These are phyloP conservation scores for Linnemannia zychae DNA, from an alignment of 192 early-diverging fungal species.

Conservation along the genomic window DNA sequence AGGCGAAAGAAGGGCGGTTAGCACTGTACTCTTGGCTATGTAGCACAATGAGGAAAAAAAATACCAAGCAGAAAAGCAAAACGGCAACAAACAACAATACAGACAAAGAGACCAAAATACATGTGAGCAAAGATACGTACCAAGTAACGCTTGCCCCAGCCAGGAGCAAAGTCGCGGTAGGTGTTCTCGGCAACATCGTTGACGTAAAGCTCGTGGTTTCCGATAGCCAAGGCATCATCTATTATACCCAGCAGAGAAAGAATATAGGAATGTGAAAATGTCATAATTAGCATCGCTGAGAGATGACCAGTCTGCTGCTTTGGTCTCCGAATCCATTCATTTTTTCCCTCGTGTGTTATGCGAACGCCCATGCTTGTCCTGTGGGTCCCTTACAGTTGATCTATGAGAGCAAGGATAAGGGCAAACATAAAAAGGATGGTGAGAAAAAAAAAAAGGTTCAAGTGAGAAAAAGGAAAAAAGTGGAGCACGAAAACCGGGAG, in stretches of 20 bases:
- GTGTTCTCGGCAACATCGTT: constrained; percentile 39
- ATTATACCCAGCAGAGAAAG: background rate
- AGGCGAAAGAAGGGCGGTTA: background rate
- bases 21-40: background rate
- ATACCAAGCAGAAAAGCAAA: too few relatives aligned
- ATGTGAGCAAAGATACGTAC: background rate
- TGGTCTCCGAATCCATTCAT: background rate
- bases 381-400: constrained; percentile 24
- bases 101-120: background rate
- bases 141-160: constrained; percentile 50
- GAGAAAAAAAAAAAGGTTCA: background rate
- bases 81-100: background rate
- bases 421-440: background rate
- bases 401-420: background rate
- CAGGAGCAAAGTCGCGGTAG: constrained; percentile 48
- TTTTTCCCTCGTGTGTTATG: background rate
- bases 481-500: background rate
- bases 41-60: too few relatives aligned
- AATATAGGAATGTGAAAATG: background rate
- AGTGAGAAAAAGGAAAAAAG: background rate
- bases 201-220: constrained; percentile 48
- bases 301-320: background rate
- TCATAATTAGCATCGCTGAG: background rate
- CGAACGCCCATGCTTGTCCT: background rate
- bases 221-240: constrained; percentile 44